Conservation (phyloP, 805 yeast species). For the Kazachstania taianensis region DNA sequence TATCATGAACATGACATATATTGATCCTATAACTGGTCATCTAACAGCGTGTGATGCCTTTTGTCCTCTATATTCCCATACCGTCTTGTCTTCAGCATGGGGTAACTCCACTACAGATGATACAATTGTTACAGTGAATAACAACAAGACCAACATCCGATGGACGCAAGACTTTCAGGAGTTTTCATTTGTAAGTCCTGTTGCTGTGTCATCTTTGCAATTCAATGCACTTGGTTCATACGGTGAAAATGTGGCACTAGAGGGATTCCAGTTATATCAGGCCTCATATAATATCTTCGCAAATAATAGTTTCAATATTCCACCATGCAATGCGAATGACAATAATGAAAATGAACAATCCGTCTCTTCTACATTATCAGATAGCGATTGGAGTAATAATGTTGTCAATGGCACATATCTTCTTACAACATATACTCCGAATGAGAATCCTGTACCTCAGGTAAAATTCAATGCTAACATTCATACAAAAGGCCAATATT, state of each 20-base stretch:
- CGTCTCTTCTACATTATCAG: conserved; percentile 23
- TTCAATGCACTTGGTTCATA: conserved; percentile 57
- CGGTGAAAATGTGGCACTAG: conserved; percentile 58
- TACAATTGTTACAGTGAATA: conserved; percentile 19
- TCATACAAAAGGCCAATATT: conserved; percentile 61
- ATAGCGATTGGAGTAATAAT: conserved; percentile 23
- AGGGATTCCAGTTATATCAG: conserved; percentile 66
- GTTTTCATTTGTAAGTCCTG: conserved; percentile 63
- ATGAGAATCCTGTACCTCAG: conserved; percentile 26
- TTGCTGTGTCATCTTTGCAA: conserved; percentile 51
- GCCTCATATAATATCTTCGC: conserved; percentile 52
- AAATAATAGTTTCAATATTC: conserved; percentile 58
- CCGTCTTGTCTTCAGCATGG: conserved; percentile 27
- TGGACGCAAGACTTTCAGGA: conserved; percentile 54
- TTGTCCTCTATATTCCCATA: conserved; percentile 58
- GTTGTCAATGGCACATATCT: conserved; percentile 25
- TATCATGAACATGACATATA: conserved; percentile 82
- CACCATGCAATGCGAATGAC: conserved; percentile 38
- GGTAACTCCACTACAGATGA: conserved; percentile 21
- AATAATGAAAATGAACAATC: background rate
- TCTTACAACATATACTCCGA: conserved; percentile 27
- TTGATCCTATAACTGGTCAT: conserved; percentile 61
- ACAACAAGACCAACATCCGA: conserved; percentile 29
- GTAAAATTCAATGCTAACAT: conserved; percentile 30
- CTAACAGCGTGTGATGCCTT: conserved; percentile 67